Evolutionary conservation across 176 grass and related monocot species (phyloP).

Genomic region (Carex parvula): DNA sequence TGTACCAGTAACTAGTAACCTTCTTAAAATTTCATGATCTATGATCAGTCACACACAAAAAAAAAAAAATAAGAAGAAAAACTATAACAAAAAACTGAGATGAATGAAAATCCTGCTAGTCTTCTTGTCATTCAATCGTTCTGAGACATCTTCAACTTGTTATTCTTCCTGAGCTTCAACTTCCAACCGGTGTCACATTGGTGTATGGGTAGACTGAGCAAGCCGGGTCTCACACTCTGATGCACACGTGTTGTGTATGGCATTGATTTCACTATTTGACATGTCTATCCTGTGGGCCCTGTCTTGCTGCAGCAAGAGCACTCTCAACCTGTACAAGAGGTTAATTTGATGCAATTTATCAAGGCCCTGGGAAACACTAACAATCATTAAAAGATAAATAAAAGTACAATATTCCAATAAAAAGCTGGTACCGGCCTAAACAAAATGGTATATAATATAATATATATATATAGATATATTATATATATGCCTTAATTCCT

Average conservation of each 20-base stretch:
- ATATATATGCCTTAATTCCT: constrained; percentile 16
- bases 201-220: constrained; percentile 32
- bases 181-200: constrained; percentile 37
- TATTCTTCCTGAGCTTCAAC: constrained; percentile 34
- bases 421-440: no score
- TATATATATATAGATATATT: no score
- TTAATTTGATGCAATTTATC: not conserved
- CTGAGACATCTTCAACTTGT: constrained; percentile 49
- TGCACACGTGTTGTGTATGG: constrained; percentile 40
- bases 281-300: constrained; percentile 47
- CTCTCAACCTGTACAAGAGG: constrained; percentile 49
- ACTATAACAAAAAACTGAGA: no score
- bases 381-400: no score
- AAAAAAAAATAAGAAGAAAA: no score
- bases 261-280: constrained; percentile 36
- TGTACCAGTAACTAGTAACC: no score
- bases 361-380: no score
- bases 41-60: no score
- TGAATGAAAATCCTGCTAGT: no score
- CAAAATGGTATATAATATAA: no score
- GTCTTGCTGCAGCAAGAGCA: constrained; percentile 41
- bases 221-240: constrained; percentile 31
- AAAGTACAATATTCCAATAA: no score
- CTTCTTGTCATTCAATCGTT: constrained; percentile 23
- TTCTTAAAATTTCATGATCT: no score